phyloP scores from a whole-genome alignment of 805 yeast species.

The Yarrowia porcina region DNA sequence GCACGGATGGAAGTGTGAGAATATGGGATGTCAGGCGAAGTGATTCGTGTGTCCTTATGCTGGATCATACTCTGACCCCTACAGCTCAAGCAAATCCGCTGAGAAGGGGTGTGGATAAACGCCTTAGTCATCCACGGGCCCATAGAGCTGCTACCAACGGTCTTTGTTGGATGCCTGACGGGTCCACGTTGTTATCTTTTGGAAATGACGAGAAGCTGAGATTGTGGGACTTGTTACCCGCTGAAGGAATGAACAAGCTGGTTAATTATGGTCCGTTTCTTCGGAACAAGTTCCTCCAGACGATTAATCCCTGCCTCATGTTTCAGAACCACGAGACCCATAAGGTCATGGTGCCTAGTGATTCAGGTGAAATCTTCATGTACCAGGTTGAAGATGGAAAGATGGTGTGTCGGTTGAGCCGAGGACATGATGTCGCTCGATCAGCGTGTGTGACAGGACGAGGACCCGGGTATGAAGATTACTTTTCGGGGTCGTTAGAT shows the following conservation, averaged over 20 bases:
- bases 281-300: slow-evolving; percentile 59
- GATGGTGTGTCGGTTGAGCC: slow-evolving; percentile 53
- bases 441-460: slow-evolving; percentile 53
- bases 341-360: slow-evolving; percentile 57
- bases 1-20: slow-evolving; percentile 92
- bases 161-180: slow-evolving; percentile 65
- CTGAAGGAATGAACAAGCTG: slow-evolving; percentile 52
- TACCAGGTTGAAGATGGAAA: slow-evolving; percentile 61
- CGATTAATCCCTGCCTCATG: slow-evolving; percentile 53
- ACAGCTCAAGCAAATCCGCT: background rate
- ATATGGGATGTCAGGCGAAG: slow-evolving; percentile 73
- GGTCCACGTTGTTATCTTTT: slow-evolving; percentile 58
- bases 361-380: slow-evolving; percentile 65
- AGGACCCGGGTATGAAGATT: slow-evolving; percentile 46
- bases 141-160: slow-evolving; percentile 82
- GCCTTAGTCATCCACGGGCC: slow-evolving; percentile 47
- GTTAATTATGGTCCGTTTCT: slow-evolving; percentile 76
- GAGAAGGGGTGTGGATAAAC: slow-evolving; percentile 9
- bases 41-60: slow-evolving; percentile 56
- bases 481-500: slow-evolving; percentile 61
- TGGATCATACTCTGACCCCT: slow-evolving; percentile 43
- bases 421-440: slow-evolving; percentile 45
- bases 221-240: slow-evolving; percentile 67
- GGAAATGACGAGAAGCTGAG: slow-evolving; percentile 80
- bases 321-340: slow-evolving; percentile 40